These are phyloP conservation scores for Sarocladium strictum DNA, from an alignment of 2,329 filamentous ascomycete genomes.

Conservation along the genomic window DNA sequence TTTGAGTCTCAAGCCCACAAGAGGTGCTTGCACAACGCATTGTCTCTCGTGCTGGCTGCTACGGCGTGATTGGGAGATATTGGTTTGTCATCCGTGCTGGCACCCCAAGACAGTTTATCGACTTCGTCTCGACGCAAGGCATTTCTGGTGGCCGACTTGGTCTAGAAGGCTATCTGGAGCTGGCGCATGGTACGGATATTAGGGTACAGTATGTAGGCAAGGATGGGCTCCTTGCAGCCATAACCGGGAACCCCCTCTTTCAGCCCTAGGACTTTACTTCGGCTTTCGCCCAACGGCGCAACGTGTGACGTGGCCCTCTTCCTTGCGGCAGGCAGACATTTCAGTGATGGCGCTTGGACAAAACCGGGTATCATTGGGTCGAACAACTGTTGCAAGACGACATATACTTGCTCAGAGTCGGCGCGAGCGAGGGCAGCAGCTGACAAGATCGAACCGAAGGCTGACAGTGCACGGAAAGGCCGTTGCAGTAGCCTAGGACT, in stretches of 20 bases:
- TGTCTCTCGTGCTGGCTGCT: not conserved
- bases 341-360: not conserved
- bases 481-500: not conserved
- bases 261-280: slow-evolving; percentile 6
- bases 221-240: slow-evolving; percentile 5
- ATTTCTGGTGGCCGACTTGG: slow-evolving; percentile 1
- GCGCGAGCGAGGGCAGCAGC: not conserved
- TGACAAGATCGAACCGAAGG: not conserved
- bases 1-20: not conserved
- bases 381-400: not conserved
- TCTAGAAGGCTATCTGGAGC: not conserved
- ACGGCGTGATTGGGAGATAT: not conserved
- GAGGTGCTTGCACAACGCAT: not conserved
- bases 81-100: not conserved
- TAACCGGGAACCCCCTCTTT: not conserved
- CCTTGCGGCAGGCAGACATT: not conserved
- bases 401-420: not conserved
- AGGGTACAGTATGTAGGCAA: not conserved
- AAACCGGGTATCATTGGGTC: too few relatives aligned
- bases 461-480: not conserved
- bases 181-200: too few relatives aligned
- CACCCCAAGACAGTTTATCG: slow-evolving; percentile 3
- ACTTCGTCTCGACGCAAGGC: slow-evolving; percentile 6
- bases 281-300: not conserved
- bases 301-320: not conserved